These are phyloP conservation scores for Microcyclosporella mali DNA, from an alignment of 2,329 filamentous ascomycete genomes.

Conservation along the genomic window DNA sequence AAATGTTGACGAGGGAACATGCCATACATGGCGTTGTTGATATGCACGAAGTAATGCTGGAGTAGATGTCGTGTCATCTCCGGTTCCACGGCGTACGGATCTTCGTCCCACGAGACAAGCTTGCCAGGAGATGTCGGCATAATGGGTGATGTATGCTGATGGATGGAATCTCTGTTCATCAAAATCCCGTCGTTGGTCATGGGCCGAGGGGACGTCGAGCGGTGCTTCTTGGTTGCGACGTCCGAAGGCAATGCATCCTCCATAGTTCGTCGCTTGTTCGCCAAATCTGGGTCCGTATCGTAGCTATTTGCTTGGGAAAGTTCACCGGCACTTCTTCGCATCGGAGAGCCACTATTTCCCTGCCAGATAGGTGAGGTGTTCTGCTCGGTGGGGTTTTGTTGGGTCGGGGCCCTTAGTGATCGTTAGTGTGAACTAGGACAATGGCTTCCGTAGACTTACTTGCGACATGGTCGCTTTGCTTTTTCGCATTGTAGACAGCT, in stretches of 20 bases:
- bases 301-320: conserved; percentile 10
- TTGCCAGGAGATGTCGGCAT: conserved; percentile 28
- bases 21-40: conserved; percentile 50
- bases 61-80: conserved; percentile 47
- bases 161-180: conserved; percentile 1
- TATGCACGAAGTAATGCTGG: conserved; percentile 52
- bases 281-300: conserved; percentile 19
- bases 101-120: conserved; percentile 39
- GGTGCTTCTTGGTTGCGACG: conserved; percentile 25
- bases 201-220: conserved; percentile 24
- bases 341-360: conserved; percentile 18
- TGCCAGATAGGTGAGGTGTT: conserved; percentile 20
- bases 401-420: conserved; percentile 21
- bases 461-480: conserved; percentile 76
- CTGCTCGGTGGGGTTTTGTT: conserved; percentile 22
- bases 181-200: conserved; percentile 6
- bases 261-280: conserved; percentile 23
- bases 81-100: conserved; percentile 50
- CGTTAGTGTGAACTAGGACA: conserved; percentile 16
- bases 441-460: conserved; percentile 45
- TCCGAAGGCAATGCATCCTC: conserved; percentile 22
- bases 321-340: conserved; percentile 16
- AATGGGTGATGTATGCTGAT: conserved; percentile 21
- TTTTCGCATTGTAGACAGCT: conserved; percentile 91
- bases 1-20: conserved; percentile 53